Base-by-base conservation (phyloP, 345 rosid genomes). In the Eucalyptus pauciflora region DNA sequence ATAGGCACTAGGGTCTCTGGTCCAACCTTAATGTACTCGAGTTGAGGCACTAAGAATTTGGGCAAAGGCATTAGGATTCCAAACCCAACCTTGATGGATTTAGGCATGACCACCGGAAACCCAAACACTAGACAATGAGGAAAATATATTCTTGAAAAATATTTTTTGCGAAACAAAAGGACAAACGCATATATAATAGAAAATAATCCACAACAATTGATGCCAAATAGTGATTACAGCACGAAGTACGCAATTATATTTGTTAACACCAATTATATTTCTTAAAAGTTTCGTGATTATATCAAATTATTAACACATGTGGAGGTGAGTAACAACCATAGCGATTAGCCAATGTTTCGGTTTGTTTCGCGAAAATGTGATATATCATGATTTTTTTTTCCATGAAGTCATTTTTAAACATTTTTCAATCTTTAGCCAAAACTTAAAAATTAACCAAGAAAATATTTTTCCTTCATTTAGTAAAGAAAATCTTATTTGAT, bases 21-120 rank as follows among this genome's bases (percentile, higher is more conserved):
- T 1, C 27, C 12, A 56, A 24, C 13, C 29, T 56, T 56, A 24
- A 56, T 56, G 27, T 9, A 56, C 29, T 0, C 0, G 3, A 27
- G 62, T 24, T 24, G 3, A 22, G 29, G 6, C 13, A 1, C 27
- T 24, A 56, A 56, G 6, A 2, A 56, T 56, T 0, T 22, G 3
- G 62, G 13, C 12, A 4, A 10, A 22, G 62, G 62, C 29, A 24
- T 24, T 0, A 2, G 3, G 13, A 56, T 56, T 24, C 29, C 29
- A 56, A 56, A 13, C 62, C 13, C 27, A 56, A 24, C 6, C 11
- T 22, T 1, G 3, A 22, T 56, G 62, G 27, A 56, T 24, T 56
- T 0, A 0, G 1, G 6, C 12, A 22, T 24, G 62, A 24, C 13
- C 27, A 8, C 4, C 1, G 1, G 6, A 27, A 52, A 22, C 24